Conservation (phyloP, 768 basidiomycete species). For the Macrolepiota fuliginosa region DNA sequence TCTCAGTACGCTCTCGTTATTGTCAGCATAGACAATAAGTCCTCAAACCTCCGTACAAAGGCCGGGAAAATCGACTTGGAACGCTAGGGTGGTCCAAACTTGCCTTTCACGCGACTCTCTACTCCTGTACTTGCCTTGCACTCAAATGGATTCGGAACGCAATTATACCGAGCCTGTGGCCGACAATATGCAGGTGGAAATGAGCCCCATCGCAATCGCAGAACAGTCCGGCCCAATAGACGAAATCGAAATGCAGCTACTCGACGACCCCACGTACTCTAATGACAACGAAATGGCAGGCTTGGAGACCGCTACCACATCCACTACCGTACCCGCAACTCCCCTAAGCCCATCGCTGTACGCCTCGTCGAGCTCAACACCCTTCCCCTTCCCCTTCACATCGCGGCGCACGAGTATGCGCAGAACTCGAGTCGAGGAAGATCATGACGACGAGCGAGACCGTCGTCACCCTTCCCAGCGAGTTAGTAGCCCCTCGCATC, state of each 20-base stretch:
- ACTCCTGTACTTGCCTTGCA: not conserved
- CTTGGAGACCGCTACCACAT: slow-evolving; percentile 18
- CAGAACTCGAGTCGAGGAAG: slow-evolving; percentile 53
- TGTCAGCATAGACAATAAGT: not conserved
- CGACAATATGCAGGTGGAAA: slow-evolving; percentile 6
- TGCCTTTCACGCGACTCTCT: not conserved
- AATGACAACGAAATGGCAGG: slow-evolving; percentile 21
- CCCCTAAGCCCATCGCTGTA: not conserved
- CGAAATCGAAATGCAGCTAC: slow-evolving; percentile 29
- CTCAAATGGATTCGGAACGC: not conserved
- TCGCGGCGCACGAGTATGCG: slow-evolving; percentile 36
- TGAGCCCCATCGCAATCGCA: slow-evolving; percentile 19
- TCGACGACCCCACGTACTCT: slow-evolving; percentile 20
- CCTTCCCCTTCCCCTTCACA: slow-evolving; percentile 9
- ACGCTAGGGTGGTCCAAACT: not conserved
- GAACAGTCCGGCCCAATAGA: slow-evolving; percentile 18
- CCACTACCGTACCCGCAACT: not conserved
- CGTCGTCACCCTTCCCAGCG: slow-evolving; percentile 66
- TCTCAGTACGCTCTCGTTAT: not conserved
- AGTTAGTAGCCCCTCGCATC: slow-evolving; percentile 22
- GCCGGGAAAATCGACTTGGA: not conserved
- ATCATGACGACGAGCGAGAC: slow-evolving; percentile 59
- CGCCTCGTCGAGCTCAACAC: slow-evolving; percentile 9
- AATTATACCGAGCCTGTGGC: not conserved
- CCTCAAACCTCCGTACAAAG: not conserved